Evolutionary conservation across 208 protist genomes (phyloP).

Genomic region (Balamuthia mandrillaris): DNA sequence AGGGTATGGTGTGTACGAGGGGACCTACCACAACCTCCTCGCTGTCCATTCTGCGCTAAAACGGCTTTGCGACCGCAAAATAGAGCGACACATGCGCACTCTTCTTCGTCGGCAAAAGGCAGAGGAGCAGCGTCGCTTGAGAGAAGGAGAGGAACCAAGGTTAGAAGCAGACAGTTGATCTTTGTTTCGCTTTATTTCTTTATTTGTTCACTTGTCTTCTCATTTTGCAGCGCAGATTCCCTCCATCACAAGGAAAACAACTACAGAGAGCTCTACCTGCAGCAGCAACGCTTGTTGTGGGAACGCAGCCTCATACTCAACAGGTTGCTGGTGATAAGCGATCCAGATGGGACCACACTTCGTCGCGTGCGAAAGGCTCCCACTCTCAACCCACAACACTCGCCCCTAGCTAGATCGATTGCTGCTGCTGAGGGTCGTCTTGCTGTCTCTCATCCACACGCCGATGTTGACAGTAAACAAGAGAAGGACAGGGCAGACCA

Average conservation of each 20-base stretch:
- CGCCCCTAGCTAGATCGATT: neutral
- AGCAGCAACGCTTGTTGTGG: neutral
- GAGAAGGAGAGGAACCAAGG: too few species aligned
- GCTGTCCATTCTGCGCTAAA: neutral
- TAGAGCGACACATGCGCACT: neutral
- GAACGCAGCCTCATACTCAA: neutral
- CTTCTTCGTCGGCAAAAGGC: neutral
- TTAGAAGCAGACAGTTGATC: too few species aligned
- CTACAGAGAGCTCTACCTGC: neutral
- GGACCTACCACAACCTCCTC: slow-evolving; percentile 31
- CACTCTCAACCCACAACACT: neutral
- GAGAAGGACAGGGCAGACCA: neutral
- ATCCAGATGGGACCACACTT: neutral
- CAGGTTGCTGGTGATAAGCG: neutral
- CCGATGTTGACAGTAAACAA: neutral
- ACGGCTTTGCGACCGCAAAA: neutral
- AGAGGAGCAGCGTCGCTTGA: too few species aligned
- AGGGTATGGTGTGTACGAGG: too few species aligned
- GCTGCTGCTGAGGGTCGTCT: neutral
- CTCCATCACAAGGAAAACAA: neutral
- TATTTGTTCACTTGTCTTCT: neutral
- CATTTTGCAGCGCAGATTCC: neutral
- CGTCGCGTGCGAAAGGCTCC: too few species aligned
- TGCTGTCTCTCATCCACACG: neutral
- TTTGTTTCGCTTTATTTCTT: neutral